phyloP scores from a whole-genome alignment of 108 stramenopile genomes.

The Cyclostephanos invisitatus region DNA sequence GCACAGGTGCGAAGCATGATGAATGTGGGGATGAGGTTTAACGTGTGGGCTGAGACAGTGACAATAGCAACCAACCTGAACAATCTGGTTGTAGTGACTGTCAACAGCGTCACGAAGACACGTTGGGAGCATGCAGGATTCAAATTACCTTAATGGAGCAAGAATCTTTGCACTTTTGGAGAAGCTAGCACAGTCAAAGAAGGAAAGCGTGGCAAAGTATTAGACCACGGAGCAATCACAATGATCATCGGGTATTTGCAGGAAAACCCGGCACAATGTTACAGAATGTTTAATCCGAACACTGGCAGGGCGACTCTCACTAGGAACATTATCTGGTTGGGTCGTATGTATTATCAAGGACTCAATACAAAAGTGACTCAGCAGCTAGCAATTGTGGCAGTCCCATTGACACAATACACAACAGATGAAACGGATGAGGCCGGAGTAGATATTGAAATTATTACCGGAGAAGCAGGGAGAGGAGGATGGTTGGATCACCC shows the following conservation, averaged over 20 bases:
- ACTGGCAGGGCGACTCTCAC: slow-evolving; percentile 19
- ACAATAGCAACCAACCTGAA: not conserved
- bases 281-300: slow-evolving; percentile 26
- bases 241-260: slow-evolving; percentile 28
- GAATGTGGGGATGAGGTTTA: not conserved
- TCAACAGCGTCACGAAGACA: slow-evolving; percentile 1
- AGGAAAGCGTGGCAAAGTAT: slow-evolving; percentile 2
- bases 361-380: not conserved
- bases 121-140: not conserved
- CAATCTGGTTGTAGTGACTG: not conserved
- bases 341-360: slow-evolving; percentile 24
- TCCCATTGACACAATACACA: not conserved
- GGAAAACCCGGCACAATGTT: slow-evolving; percentile 20
- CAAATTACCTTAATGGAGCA: not conserved
- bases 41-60: not conserved
- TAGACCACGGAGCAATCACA: slow-evolving; percentile 11
- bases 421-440: not conserved
- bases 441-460: not conserved
- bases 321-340: slow-evolving; percentile 33
- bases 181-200: no score
- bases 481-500: not conserved
- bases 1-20: not conserved
- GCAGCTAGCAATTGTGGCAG: not conserved
- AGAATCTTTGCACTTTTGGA: not conserved
- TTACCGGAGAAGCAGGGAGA: not conserved